These are phyloP conservation scores for Zancudomyces culisetae DNA, from an alignment of 371 early-diverging fungal genomes.

Conservation along the genomic window DNA sequence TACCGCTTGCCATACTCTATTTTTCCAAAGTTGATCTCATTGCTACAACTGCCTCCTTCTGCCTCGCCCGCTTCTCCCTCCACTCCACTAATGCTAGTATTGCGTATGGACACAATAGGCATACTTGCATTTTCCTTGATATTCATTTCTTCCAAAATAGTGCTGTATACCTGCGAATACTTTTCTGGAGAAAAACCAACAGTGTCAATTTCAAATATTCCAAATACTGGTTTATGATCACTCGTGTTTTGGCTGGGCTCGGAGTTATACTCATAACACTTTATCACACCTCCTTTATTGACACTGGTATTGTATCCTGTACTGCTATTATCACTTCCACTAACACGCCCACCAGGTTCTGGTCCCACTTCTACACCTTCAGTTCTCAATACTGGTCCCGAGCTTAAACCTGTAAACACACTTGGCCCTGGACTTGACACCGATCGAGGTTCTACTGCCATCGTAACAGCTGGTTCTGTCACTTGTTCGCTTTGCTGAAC, in stretches of 20 bases:
- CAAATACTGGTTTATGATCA: constrained; percentile 88
- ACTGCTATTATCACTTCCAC: too few species aligned
- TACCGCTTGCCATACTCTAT: constrained; percentile 40
- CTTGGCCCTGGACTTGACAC: too few species aligned
- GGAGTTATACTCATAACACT: constrained; percentile 7
- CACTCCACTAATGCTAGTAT: too few species aligned
- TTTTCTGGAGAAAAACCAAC: constrained; percentile 33
- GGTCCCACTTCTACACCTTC: too few species aligned
- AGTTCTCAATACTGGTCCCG: too few species aligned
- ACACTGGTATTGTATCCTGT: too few species aligned
- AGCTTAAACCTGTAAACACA: too few species aligned
- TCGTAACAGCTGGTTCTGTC: too few species aligned
- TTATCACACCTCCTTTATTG: constrained; percentile 28
- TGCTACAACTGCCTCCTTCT: constrained; percentile 8
- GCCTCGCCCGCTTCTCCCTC: constrained; percentile 67
- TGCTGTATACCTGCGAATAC: constrained; percentile 31
- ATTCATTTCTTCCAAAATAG: constrained; percentile 48
- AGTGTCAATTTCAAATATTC: constrained; percentile 33
- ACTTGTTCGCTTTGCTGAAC: too few species aligned
- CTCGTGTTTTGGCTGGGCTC: constrained; percentile 30
- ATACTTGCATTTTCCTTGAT: constrained; percentile 57
- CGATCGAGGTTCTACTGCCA: too few species aligned
- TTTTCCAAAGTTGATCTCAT: constrained; percentile 49
- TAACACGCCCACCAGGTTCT: too few species aligned
- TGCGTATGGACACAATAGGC: constrained; percentile 26